Percentiles rank a stretch among this genome's conserved stretches.
These are phyloP conservation scores for Lactarius hengduanensis DNA, from an alignment of 768 basidiomycete species.

Conservation along the genomic window DNA sequence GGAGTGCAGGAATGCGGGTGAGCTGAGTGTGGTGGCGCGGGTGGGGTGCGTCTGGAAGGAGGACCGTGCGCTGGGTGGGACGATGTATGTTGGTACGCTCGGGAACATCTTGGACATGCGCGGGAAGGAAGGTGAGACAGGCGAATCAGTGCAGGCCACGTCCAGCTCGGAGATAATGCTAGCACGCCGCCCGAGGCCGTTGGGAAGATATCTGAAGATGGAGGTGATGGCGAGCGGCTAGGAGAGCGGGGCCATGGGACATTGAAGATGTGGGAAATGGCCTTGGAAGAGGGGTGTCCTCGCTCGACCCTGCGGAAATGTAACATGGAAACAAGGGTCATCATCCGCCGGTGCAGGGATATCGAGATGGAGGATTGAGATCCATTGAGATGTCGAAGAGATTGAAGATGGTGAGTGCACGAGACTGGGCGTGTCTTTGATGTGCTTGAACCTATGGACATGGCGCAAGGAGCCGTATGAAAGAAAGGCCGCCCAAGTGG, in stretches of 20 bases:
- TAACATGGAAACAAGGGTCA: constrained; percentile 3
- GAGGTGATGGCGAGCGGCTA: constrained; percentile 26
- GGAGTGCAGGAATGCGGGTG: constrained; percentile 15
- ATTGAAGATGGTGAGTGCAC: constrained; percentile 17
- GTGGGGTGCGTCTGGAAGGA: neutral
- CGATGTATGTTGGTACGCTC: neutral
- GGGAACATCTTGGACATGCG: neutral
- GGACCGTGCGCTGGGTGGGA: neutral
- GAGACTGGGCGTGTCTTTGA: constrained; percentile 7
- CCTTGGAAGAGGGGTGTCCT: constrained; percentile 13
- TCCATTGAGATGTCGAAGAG: constrained; percentile 16
- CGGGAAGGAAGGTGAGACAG: neutral
- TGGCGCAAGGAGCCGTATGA: too few relatives aligned
- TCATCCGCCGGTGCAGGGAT: neutral
- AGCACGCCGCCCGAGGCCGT: constrained; percentile 30
- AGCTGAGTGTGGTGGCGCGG: constrained; percentile 19
- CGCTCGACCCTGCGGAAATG: neutral
- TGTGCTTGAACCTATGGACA: neutral
- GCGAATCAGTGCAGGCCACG: neutral
- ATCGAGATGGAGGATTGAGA: constrained; percentile 11
- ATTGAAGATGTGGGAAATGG: neutral
- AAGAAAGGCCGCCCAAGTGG: neutral
- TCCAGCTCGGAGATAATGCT: constrained; percentile 23
- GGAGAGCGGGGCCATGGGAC: constrained; percentile 21
- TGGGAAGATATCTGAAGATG: constrained; percentile 29